Conservation (phyloP, 352 stramenopile genomes). For the Phytophthora nicotianae region DNA sequence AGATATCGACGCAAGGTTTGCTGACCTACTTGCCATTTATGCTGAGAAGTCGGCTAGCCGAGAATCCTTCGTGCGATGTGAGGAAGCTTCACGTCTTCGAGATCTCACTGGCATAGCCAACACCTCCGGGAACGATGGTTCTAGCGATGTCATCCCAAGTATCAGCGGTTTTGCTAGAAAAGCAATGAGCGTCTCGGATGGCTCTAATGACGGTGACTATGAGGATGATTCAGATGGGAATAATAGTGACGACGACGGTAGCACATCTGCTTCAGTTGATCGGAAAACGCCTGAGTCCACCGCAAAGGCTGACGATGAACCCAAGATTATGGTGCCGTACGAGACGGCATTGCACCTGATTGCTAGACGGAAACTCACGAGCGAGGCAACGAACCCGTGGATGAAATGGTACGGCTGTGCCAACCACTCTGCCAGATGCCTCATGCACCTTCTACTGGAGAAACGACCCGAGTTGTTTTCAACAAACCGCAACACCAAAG, state of each 20-base stretch:
- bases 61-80: conserved; percentile 45
- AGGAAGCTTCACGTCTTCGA: conserved; percentile 25
- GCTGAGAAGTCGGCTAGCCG: conserved; percentile 41
- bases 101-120: not conserved
- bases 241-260: conserved; percentile 17
- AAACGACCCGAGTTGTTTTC: conserved; percentile 41
- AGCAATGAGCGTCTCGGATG: conserved; percentile 2
- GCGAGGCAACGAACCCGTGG: conserved; percentile 30
- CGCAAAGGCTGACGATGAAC: not conserved
- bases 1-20: conserved; percentile 47
- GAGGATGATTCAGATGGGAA: conserved; percentile 12
- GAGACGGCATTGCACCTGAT: conserved; percentile 61
- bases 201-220: conserved; percentile 1
- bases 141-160: conserved; percentile 2
- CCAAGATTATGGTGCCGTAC: conserved; percentile 44
- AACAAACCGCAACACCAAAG: conserved; percentile 7
- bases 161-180: not conserved
- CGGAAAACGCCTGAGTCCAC: not conserved
- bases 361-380: conserved; percentile 47
- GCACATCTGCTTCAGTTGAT: conserved; percentile 1
- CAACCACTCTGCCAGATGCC: conserved; percentile 30
- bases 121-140: conserved; percentile 5
- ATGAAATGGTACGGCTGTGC: conserved; percentile 51
- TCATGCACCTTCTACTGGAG: conserved; percentile 55
- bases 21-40: conserved; percentile 56